Base-by-base conservation (phyloP, 768 basidiomycete species). In the Boletus vermiculosoides region DNA sequence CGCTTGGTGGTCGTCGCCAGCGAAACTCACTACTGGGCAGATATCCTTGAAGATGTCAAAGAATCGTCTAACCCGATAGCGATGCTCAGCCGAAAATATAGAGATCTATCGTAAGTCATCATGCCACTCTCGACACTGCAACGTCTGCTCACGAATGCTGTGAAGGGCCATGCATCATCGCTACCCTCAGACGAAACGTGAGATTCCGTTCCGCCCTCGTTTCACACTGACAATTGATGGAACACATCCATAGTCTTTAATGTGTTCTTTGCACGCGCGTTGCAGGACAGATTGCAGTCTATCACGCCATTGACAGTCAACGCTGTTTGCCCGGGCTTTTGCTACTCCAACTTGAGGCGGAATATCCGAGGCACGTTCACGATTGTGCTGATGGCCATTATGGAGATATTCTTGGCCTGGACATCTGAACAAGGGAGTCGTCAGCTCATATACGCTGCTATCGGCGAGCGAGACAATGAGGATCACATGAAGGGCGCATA, bases 361-460 rank as follows among this genome's bases (percentile, higher is more conserved):
- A 13, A 20, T 13, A 3, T 50, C 5, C 52, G 25, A 30, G 53
- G 45, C 10, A 8, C 10, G 1, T 0, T 55, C 3, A 0, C 34
- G n/a, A 42, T 20, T 25, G 7, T 41, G 22, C 0, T 55, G 8
- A 28, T 37, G 4, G 2, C 36, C 23, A 2, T 67, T n/a, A 44
- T 56, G 54, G 57, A 67, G 30, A 39, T n/a, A 0, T 25, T 52
- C 12, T 51, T 64, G 5, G 59, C 66, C 9, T 16, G 61, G 61
- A 67, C 70, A 0, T 16, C 67, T 0, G 70, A 75, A 54, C 63
- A 73, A 42, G 76, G 75, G 1, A 71, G 72, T 33, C 73, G 75
- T 15, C 66, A 71, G 46, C 62, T 77, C 25, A 44, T 77, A 4
- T 74, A 66, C 33, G 66, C 54, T 7, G 73, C 73, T 3, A 42